Percentiles rank a stretch among this genome's conserved stretches.
phyloP scores from a whole-genome alignment of 179 eudicot genomes.

The Beta corolliflora region DNA sequence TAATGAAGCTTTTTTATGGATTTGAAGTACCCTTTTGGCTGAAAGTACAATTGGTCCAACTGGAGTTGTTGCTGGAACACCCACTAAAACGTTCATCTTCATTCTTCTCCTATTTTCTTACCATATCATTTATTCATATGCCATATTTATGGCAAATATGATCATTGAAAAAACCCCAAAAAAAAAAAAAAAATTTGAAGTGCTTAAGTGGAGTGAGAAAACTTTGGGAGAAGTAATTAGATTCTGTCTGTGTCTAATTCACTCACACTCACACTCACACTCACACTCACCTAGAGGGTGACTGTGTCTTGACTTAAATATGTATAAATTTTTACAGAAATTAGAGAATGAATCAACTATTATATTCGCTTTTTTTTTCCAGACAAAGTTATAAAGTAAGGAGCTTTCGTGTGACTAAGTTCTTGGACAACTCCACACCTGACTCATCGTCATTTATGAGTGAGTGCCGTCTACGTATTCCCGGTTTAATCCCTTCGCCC shows the following conservation, averaged over 20 bases:
- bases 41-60: conserved; percentile 16
- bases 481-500: background rate
- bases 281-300: background rate
- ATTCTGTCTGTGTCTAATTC: background rate
- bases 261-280: background rate
- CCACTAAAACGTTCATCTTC: conserved; percentile 25
- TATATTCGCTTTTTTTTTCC: too few relatives aligned
- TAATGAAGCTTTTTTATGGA: background rate
- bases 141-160: background rate
- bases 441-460: background rate
- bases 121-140: background rate
- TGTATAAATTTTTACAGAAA: too few relatives aligned
- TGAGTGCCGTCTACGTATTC: conserved; percentile 8
- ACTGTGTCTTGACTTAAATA: background rate
- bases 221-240: too few relatives aligned
- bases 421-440: background rate
- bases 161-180: background rate
- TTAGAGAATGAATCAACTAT: too few relatives aligned
- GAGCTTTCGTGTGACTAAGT: background rate
- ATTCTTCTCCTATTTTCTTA: background rate
- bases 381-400: too few relatives aligned
- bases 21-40: conserved; percentile 29
- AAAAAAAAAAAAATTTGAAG: background rate
- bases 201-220: background rate
- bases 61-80: conserved; percentile 20